phyloP scores from a whole-genome alignment of 192 early-diverging fungal genomes.

The Allomyces arbusculus region DNA sequence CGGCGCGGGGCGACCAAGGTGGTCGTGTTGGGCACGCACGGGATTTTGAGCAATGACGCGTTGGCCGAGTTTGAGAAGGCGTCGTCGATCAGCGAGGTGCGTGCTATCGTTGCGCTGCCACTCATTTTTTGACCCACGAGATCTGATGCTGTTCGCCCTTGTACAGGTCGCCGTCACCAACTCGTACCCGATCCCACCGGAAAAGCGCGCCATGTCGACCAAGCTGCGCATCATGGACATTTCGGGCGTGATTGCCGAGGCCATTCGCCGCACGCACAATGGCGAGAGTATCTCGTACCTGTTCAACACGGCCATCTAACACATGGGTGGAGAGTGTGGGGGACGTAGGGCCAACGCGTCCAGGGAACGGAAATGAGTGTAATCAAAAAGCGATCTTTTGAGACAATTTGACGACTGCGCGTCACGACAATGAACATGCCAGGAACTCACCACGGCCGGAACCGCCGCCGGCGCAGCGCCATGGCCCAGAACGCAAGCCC shows the following conservation, averaged over 20 bases:
- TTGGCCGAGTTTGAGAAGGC: slow-evolving; percentile 53
- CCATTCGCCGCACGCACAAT: slow-evolving; percentile 80
- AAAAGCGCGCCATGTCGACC: slow-evolving; percentile 41
- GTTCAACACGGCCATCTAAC: slow-evolving; percentile 31
- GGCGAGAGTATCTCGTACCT: slow-evolving; percentile 83
- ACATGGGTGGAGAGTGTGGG: no score
- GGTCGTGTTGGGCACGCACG: slow-evolving; percentile 84
- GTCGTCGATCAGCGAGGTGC: no score
- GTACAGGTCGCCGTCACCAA: slow-evolving; percentile 71
- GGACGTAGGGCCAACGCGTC: no score
- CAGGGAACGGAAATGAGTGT: no score
- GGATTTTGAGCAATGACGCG: slow-evolving; percentile 74
- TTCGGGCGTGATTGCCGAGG: slow-evolving; percentile 76
- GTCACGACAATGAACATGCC: no score
- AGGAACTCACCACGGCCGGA: no score
- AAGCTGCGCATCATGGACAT: slow-evolving; percentile 80
- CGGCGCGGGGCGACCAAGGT: slow-evolving; percentile 64
- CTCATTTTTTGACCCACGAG: no score
- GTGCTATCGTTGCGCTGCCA: no score
- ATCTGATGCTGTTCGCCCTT: slow-evolving; percentile 36
- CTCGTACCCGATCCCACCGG: slow-evolving; percentile 57
- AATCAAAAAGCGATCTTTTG: no score
- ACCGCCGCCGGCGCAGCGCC: background rate
- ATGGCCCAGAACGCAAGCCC: background rate
- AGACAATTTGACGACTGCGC: no score